Evolutionary conservation across 768 basidiomycete species (phyloP).

Genomic region (Gyrodon lividus): DNA sequence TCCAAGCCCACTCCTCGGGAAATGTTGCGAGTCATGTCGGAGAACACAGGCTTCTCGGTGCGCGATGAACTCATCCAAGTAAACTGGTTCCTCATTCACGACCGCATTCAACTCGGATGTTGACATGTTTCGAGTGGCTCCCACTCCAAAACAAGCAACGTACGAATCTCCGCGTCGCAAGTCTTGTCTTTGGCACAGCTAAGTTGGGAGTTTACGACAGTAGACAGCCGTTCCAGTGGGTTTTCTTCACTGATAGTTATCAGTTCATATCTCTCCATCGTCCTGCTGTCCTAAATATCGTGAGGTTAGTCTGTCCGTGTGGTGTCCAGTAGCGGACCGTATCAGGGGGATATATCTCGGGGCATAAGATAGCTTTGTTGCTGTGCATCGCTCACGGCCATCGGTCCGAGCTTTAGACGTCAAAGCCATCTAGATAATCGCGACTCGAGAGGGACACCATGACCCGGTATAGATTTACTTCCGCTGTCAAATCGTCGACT

Average conservation of each 20-base stretch:
- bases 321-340: background rate
- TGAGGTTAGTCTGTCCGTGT: background rate
- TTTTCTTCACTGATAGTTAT: background rate
- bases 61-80: background rate
- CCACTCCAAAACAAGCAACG: background rate
- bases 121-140: background rate
- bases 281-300: background rate
- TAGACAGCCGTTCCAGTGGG: background rate
- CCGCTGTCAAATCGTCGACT: constrained; percentile 1
- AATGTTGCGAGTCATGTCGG: background rate
- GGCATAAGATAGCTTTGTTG: background rate
- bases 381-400: background rate
- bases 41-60: background rate
- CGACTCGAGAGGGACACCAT: background rate
- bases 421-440: background rate
- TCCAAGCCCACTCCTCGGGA: background rate
- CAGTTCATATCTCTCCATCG: background rate
- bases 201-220: too few relatives aligned
- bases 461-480: background rate
- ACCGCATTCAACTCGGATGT: background rate
- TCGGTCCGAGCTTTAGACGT: background rate
- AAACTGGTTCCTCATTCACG: background rate
- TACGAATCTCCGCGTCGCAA: too few relatives aligned
- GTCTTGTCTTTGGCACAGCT: too few relatives aligned
- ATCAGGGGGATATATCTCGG: background rate